Evolutionary conservation across 306 rosid genomes (phyloP).

Genomic region (Coriaria nepalensis): DNA sequence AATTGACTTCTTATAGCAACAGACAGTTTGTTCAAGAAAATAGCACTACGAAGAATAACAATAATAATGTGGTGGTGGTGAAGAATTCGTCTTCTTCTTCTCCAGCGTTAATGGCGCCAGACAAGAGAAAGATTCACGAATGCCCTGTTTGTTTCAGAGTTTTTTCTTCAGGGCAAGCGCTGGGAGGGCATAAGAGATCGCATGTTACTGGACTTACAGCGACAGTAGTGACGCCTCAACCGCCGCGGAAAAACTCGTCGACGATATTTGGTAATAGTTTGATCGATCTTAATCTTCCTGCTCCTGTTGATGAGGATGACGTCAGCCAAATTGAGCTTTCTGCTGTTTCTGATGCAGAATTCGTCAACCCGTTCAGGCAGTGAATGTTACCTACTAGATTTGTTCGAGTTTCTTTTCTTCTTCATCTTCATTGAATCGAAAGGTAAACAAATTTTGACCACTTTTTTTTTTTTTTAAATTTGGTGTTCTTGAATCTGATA

Average conservation of each 20-base stretch:
- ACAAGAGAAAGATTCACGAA: constrained; percentile 44
- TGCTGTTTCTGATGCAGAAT: constrained; percentile 73
- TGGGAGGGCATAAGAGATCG: constrained; percentile 94
- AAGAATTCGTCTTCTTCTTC: constrained; percentile 9
- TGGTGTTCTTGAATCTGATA: constrained; percentile 4
- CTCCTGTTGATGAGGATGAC: constrained; percentile 57
- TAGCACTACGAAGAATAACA: no score
- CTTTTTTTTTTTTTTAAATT: constrained; percentile 8
- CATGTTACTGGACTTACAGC: constrained; percentile 42
- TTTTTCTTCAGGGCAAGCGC: constrained; percentile 85
- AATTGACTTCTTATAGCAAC: constrained; percentile 7
- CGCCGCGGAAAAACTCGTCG: not conserved
- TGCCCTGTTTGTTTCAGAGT: constrained; percentile 80
- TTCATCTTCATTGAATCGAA: constrained; percentile 13
- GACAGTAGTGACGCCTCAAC: not conserved
- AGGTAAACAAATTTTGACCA: constrained; percentile 39
- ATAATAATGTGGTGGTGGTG: no score
- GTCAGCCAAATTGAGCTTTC: constrained; percentile 57
- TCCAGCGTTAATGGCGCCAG: constrained; percentile 1
- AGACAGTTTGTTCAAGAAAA: constrained; percentile 13
- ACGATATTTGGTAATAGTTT: constrained; percentile 25
- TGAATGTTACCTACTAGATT: constrained; percentile 3
- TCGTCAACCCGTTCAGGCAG: constrained; percentile 30
- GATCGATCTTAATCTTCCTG: constrained; percentile 92
- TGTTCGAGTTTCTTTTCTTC: constrained; percentile 4